A percentile compares a stretch with the other conserved stretches of the same genome.
phyloP scores from a whole-genome alignment of 345 rosid species.

The Brassica juncea region DNA sequence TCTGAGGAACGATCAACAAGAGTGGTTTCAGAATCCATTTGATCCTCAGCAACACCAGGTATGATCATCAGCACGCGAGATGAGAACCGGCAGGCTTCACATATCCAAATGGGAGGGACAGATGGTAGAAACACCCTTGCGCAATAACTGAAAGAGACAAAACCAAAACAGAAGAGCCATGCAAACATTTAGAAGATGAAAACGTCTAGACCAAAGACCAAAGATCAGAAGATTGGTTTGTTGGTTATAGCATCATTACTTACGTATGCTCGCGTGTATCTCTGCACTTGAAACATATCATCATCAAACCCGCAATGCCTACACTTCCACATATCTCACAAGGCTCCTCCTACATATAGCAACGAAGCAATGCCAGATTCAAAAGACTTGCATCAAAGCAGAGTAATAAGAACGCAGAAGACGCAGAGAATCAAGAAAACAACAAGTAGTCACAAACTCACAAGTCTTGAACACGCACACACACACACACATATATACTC shows the following conservation, averaged over 20 bases:
- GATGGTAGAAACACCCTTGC: background rate
- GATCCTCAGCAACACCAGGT: background rate
- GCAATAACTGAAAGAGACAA: constrained; percentile 25
- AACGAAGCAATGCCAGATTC: too few relatives aligned
- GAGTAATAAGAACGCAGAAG: background rate
- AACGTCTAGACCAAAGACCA: background rate
- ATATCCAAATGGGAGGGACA: constrained; percentile 33
- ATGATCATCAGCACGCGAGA: background rate
- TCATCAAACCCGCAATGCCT: background rate
- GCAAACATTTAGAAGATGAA: background rate
- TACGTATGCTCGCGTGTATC: constrained; percentile 35
- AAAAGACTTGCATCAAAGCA: too few relatives aligned
- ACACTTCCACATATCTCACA: constrained; percentile 32
- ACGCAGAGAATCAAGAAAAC: background rate
- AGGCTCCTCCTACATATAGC: background rate
- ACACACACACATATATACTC: background rate
- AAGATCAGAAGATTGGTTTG: too few relatives aligned
- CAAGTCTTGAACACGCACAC: background rate
- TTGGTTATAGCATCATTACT: background rate
- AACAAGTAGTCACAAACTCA: background rate
- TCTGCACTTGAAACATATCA: constrained; percentile 29
- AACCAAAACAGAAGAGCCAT: background rate
- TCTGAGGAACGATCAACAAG: background rate
- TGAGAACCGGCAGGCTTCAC: constrained; percentile 32
- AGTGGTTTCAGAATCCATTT: background rate